Evolutionary conservation across 208 protist genomes (phyloP).

Genomic region (Tritrichomonas musculus): DNA sequence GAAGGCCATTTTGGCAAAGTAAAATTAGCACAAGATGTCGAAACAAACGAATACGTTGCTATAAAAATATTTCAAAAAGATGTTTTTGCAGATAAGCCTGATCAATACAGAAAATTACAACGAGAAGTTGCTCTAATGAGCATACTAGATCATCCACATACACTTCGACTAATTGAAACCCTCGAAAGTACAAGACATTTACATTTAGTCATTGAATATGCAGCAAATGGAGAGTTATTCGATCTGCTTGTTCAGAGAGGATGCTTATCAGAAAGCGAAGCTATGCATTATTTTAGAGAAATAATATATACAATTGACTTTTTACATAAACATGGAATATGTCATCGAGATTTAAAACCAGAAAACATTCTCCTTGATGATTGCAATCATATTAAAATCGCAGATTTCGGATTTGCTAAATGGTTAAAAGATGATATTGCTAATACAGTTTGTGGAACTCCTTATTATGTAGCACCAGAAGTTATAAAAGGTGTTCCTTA

Average conservation of each 20-base stretch:
- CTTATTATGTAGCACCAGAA: slow-evolving; percentile 74
- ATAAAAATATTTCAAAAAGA: slow-evolving; percentile 30
- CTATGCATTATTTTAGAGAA: neutral
- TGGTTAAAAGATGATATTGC: slow-evolving; percentile 66
- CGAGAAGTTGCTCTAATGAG: slow-evolving; percentile 4
- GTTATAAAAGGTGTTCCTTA: slow-evolving; percentile 59
- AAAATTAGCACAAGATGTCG: neutral
- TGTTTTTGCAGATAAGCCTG: neutral
- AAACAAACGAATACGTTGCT: neutral
- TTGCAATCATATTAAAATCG: slow-evolving; percentile 5
- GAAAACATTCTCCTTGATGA: neutral
- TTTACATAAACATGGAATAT: neutral
- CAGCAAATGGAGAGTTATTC: slow-evolving; percentile 22
- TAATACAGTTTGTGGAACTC: slow-evolving; percentile 67
- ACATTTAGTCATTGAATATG: neutral
- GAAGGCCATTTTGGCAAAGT: neutral
- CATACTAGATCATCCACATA: neutral
- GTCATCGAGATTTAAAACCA: slow-evolving; percentile 24
- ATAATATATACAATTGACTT: neutral
- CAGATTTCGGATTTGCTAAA: slow-evolving; percentile 54
- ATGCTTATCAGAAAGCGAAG: neutral
- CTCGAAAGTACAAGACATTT: neutral
- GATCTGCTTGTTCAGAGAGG: neutral
- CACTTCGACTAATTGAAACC: neutral
- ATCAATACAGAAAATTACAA: neutral